phyloP scores from a whole-genome alignment of 2,329 filamentous ascomycete species.

The Cercospora beticola region DNA sequence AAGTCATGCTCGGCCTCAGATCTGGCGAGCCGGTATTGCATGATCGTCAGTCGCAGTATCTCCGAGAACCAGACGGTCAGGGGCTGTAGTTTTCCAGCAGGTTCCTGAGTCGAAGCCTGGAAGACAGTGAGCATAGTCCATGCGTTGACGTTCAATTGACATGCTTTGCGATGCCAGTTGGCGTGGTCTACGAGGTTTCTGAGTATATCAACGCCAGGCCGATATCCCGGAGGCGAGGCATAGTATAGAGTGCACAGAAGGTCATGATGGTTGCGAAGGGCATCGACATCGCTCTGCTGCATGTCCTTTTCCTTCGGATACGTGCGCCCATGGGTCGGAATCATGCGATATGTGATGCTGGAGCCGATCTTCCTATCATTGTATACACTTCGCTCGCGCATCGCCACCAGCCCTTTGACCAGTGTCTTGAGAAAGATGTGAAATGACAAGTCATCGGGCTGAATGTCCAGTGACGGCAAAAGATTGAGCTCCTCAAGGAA shows the following conservation, averaged over 20 bases:
- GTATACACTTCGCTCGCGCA: conserved; percentile 45
- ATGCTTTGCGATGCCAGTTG: conserved; percentile 59
- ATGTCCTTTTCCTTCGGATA: conserved; percentile 60
- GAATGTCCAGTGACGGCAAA: conserved; percentile 46
- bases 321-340: conserved; percentile 61
- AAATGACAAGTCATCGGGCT: conserved; percentile 55
- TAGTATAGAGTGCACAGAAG: conserved; percentile 61
- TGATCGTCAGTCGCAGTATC: conserved; percentile 53
- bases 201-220: conserved; percentile 55
- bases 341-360: conserved; percentile 54
- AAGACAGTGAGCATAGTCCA: conserved; percentile 60
- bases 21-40: conserved; percentile 57
- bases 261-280: conserved; percentile 62
- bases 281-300: conserved; percentile 54
- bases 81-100: conserved; percentile 45
- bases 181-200: conserved; percentile 57
- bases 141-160: conserved; percentile 57
- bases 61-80: conserved; percentile 58
- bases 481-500: conserved; percentile 55
- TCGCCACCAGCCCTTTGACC: conserved; percentile 49
- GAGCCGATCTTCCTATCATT: conserved; percentile 56
- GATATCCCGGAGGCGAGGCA: conserved; percentile 53
- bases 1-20: conserved; percentile 59
- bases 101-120: conserved; percentile 55
- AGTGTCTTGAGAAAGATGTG: conserved; percentile 61